Percentiles rank a stretch among this genome's conserved stretches.
phyloP scores from a whole-genome alignment of 2,329 filamentous ascomycete genomes.

The Fusarium sp. region DNA sequence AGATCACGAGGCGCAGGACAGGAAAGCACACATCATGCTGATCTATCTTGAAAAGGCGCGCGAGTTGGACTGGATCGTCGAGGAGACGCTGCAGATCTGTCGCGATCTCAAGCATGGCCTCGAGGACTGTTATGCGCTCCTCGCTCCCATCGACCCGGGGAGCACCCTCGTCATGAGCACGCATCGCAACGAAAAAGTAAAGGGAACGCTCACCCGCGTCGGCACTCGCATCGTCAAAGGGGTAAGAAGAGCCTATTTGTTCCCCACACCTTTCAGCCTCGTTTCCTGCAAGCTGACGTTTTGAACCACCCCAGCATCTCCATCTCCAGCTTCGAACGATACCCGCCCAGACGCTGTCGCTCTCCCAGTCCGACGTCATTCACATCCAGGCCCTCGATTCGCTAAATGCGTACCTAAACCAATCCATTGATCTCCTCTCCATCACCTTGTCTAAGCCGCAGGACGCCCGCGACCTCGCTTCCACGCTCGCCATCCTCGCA shows the following conservation, averaged over 20 bases:
- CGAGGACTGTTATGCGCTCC: constrained; percentile 87
- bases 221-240: constrained; percentile 94
- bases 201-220: constrained; percentile 90
- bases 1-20: not conserved
- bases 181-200: constrained; percentile 86
- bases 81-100: constrained; percentile 61
- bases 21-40: constrained; percentile 39
- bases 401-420: constrained; percentile 82
- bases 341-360: constrained; percentile 60
- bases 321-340: constrained; percentile 81
- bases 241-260: constrained; percentile 59
- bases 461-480: constrained; percentile 67
- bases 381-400: constrained; percentile 77
- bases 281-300: constrained; percentile 16
- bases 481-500: constrained; percentile 67
- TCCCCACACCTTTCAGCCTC: not conserved
- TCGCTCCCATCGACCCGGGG: constrained; percentile 86
- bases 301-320: constrained; percentile 67
- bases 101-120: constrained; percentile 72
- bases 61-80: constrained; percentile 67
- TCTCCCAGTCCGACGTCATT: constrained; percentile 63
- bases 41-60: constrained; percentile 54
- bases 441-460: constrained; percentile 74
- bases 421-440: constrained; percentile 84
- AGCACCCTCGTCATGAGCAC: constrained; percentile 92